Conservation (phyloP, 257 asterid species). For the Linderniella brevidens region DNA sequence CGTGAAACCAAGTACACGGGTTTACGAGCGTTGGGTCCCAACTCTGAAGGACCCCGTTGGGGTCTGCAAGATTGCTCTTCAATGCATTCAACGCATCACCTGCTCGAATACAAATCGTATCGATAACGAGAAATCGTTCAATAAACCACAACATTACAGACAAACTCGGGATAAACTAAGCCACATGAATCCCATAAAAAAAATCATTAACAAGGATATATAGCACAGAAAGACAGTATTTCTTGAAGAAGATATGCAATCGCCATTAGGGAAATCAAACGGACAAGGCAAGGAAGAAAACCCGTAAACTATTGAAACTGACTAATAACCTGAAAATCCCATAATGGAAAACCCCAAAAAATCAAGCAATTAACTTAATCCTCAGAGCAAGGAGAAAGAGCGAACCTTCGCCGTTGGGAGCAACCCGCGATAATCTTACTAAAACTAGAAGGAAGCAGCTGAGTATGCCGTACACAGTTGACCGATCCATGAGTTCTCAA, state of each 20-base stretch:
- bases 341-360: not conserved
- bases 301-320: no score
- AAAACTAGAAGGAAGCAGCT: slow-evolving; percentile 26
- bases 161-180: slow-evolving; percentile 5
- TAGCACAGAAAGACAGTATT: no score
- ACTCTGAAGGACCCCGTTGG: slow-evolving; percentile 83
- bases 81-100: slow-evolving; percentile 90
- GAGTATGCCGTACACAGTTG: no score
- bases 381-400: not conserved
- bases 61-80: slow-evolving; percentile 68
- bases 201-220: no score
- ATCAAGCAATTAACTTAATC: not conserved
- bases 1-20: slow-evolving; percentile 98
- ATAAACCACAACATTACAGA: slow-evolving; percentile 1
- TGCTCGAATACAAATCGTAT: slow-evolving; percentile 19
- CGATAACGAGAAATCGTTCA: not conserved
- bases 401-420: slow-evolving; percentile 78
- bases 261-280: no score
- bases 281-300: no score
- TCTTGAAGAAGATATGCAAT: no score
- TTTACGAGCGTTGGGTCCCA: slow-evolving; percentile 97
- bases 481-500: no score
- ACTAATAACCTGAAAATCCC: not conserved
- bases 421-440: slow-evolving; percentile 29
- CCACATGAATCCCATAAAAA: not conserved